Conservation (phyloP, 345 rosid genomes). For the Citrus unshiu region DNA sequence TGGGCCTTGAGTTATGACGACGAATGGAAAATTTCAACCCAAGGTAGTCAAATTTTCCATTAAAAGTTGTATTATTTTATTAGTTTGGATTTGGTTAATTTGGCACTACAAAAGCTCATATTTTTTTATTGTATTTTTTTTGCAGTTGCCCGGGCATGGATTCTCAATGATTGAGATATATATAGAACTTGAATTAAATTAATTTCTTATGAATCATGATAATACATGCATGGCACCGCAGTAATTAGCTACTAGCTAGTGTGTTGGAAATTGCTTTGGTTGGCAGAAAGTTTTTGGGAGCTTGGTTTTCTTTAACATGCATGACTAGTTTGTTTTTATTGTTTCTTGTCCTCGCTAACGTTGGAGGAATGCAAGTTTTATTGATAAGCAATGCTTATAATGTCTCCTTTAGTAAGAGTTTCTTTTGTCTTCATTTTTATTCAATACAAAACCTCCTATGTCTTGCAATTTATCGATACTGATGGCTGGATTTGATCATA, state of each 20-base stretch:
- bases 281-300: no score
- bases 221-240: background rate
- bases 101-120: background rate
- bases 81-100: no score
- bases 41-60: conserved; percentile 24
- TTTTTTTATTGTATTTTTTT: background rate
- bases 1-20: conserved; percentile 47
- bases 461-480: background rate
- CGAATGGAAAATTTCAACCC: conserved; percentile 40
- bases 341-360: background rate
- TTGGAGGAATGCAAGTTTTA: background rate
- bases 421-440: background rate
- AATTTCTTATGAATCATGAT: background rate
- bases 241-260: background rate
- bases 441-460: background rate
- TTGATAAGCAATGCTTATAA: no score
- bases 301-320: no score
- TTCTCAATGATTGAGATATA: conserved; percentile 13
- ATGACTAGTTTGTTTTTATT: background rate
- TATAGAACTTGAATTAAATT: background rate
- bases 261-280: no score
- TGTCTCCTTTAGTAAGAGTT: no score
- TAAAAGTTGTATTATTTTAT: no score
- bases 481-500: background rate
- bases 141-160: conserved; percentile 35